phyloP scores from a whole-genome alignment of 2,329 filamentous ascomycete species.

The Paraconiothyrium brasiliense region DNA sequence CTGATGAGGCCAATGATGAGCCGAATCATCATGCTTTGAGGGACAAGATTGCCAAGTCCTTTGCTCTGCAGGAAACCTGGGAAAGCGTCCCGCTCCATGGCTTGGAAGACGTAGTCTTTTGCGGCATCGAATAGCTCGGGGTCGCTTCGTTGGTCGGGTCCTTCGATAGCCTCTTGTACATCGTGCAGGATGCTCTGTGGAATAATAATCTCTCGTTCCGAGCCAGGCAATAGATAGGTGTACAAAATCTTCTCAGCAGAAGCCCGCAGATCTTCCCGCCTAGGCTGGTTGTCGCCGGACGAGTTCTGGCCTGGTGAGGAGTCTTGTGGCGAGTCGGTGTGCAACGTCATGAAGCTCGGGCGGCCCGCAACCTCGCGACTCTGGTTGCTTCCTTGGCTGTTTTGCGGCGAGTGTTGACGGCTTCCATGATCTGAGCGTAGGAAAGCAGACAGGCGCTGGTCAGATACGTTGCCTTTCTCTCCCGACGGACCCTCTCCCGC shows the following conservation, averaged over 20 bases:
- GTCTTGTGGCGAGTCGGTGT: slow-evolving; percentile 66
- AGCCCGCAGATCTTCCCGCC: slow-evolving; percentile 82
- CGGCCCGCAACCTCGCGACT: slow-evolving; percentile 61
- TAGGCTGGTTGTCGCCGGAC: slow-evolving; percentile 41
- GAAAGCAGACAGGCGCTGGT: slow-evolving; percentile 91
- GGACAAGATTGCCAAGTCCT: slow-evolving; percentile 93
- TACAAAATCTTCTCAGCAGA: slow-evolving; percentile 99
- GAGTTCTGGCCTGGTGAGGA: slow-evolving; percentile 61
- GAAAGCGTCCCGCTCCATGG: slow-evolving; percentile 99
- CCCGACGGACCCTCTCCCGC: slow-evolving; percentile 69
- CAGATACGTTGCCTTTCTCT: slow-evolving; percentile 74
- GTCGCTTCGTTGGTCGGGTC: slow-evolving; percentile 84
- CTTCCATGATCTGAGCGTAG: slow-evolving; percentile 69
- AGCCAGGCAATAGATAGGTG: slow-evolving; percentile 92
- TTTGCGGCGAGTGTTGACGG: slow-evolving; percentile 57
- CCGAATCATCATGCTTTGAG: slow-evolving; percentile 85
- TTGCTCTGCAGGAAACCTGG: slow-evolving; percentile 95
- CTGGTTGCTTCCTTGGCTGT: slow-evolving; percentile 63
- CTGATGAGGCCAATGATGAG: slow-evolving; percentile 84
- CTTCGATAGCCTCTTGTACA: slow-evolving; percentile 88
- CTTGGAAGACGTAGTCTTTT: slow-evolving; percentile 99
- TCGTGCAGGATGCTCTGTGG: slow-evolving; percentile 86
- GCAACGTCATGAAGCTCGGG: slow-evolving; percentile 70
- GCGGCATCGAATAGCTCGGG: slow-evolving; percentile 97
- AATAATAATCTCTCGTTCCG: slow-evolving; percentile 94